phyloP scores from a whole-genome alignment of 2,329 filamentous ascomycete species.

The Colletotrichum sp. region DNA sequence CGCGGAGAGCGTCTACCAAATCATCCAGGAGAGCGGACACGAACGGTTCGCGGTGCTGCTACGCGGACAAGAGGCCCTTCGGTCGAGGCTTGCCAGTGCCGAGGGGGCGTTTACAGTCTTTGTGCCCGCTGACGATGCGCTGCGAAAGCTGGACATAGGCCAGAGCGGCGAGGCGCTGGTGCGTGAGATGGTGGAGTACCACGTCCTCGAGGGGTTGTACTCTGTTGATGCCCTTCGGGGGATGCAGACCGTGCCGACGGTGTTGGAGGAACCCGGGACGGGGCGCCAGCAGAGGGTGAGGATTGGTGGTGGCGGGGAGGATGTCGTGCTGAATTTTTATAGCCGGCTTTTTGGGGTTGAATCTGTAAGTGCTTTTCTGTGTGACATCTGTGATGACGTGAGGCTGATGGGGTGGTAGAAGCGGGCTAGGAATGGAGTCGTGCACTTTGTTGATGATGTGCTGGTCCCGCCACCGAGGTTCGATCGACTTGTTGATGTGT shows the following conservation, averaged over 20 bases:
- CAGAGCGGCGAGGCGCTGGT: slow-evolving; percentile 26
- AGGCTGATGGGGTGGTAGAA: background rate
- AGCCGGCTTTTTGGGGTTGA: background rate
- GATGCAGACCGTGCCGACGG: background rate
- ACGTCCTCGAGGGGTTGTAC: background rate
- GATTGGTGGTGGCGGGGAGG: background rate
- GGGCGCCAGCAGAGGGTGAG: background rate
- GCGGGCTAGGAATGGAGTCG: background rate
- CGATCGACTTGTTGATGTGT: background rate
- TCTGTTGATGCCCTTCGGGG: background rate
- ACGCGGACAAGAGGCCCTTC: background rate
- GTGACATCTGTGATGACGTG: background rate
- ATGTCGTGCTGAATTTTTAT: background rate
- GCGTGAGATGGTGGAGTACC: slow-evolving; percentile 44
- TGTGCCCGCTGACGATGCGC: background rate
- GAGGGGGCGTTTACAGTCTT: background rate
- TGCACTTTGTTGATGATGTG: slow-evolving; percentile 8
- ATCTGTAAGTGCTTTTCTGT: background rate
- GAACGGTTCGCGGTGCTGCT: background rate
- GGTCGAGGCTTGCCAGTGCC: background rate
- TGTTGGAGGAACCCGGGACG: background rate
- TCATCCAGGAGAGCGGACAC: background rate
- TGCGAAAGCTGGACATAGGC: background rate
- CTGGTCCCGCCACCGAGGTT: slow-evolving; percentile 13
- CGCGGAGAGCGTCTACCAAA: background rate